phyloP scores from a whole-genome alignment of 164 flowering plant genomes.

The Berberis thunbergii region DNA sequence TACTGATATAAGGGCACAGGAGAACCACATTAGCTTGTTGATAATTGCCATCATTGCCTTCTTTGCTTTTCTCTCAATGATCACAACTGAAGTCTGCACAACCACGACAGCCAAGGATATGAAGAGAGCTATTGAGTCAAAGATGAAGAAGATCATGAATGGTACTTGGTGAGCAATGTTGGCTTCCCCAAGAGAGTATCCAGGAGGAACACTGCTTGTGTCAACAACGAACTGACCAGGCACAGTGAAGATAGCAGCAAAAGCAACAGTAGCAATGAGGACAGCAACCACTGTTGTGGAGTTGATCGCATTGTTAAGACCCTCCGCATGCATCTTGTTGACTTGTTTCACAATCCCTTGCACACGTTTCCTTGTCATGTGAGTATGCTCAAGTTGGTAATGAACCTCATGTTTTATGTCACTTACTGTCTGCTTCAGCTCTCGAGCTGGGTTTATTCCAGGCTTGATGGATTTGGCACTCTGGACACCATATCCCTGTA shows the following conservation, averaged over 20 bases:
- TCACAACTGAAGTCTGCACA: conserved; percentile 92
- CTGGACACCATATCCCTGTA: conserved; percentile 55
- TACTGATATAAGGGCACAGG: conserved; percentile 74
- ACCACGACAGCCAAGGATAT: conserved; percentile 63
- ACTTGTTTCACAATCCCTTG: conserved; percentile 78
- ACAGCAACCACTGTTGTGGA: conserved; percentile 96
- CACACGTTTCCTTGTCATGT: conserved; percentile 64
- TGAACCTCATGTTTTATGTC: conserved; percentile 96
- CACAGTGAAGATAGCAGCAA: conserved; percentile 89
- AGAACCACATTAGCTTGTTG: conserved; percentile 98
- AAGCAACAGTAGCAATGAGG: conserved; percentile 92
- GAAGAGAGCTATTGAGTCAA: conserved; percentile 86
- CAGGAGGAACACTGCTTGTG: conserved; percentile 33
- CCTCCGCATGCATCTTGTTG: conserved; percentile 83
- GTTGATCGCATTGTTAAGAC: conserved; percentile 94
- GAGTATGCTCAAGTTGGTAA: conserved; percentile 81
- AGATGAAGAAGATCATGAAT: conserved; percentile 72
- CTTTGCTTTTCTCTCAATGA: conserved; percentile 90
- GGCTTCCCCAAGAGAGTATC: conserved; percentile 66
- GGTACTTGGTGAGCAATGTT: conserved; percentile 47
- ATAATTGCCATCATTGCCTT: conserved; percentile 87
- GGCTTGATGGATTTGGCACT: conserved; percentile 47
- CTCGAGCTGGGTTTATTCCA: conserved; percentile 44
- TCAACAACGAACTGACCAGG: conserved; percentile 84
- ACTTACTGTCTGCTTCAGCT: conserved; percentile 87